These are phyloP conservation scores for Coffea canephora DNA, from an alignment of 257 asterid genomes.

Conservation along the genomic window DNA sequence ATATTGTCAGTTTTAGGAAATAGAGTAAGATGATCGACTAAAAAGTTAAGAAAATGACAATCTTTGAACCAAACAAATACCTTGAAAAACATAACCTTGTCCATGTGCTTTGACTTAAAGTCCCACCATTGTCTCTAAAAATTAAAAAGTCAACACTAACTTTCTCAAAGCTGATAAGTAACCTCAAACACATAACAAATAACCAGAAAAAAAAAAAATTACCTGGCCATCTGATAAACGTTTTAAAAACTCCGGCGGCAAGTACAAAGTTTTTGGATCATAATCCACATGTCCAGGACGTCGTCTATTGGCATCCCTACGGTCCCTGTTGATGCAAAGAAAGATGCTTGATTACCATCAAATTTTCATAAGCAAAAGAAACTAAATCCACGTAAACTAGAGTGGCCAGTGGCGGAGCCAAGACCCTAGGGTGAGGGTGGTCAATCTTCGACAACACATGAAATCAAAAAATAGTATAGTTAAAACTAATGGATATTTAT, in stretches of 20 bases:
- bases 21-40: not conserved
- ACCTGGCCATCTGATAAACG: conserved; percentile 90
- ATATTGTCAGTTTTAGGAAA: conserved; percentile 6
- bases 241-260: conserved; percentile 73
- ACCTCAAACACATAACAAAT: conserved; percentile 1
- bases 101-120: conserved; percentile 96
- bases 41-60: not conserved
- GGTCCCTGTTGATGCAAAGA: conserved; percentile 47
- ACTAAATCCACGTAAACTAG: conserved; percentile 1
- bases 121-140: conserved; percentile 99
- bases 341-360: not conserved
- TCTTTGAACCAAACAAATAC: conserved; percentile 27
- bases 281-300: conserved; percentile 67
- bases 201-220: conserved; percentile 27
- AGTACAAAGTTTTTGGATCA: conserved; percentile 78
- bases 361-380: not conserved
- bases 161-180: conserved; percentile 8
- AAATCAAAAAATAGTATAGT: too few relatives aligned
- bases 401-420: not conserved
- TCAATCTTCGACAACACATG: too few relatives aligned
- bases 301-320: conserved; percentile 73
- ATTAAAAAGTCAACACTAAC: conserved; percentile 21
- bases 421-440: too few relatives aligned
- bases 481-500: too few relatives aligned
- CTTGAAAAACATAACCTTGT: conserved; percentile 97